Conservation (phyloP, 2,329 filamentous ascomycete genomes). For the Clonostachys rhizophaga region DNA sequence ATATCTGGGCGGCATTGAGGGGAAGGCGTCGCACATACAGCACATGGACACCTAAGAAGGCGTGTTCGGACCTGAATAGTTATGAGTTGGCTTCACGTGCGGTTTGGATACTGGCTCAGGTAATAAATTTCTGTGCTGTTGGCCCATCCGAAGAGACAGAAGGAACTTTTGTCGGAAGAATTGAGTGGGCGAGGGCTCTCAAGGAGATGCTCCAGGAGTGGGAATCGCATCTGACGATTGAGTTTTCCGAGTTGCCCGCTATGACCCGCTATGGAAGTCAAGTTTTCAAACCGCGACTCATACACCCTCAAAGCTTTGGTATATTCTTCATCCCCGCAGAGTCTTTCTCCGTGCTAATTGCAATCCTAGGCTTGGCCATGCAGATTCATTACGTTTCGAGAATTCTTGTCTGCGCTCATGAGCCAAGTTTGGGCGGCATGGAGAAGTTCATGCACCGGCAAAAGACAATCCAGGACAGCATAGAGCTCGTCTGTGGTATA, state of each 20-base stretch:
- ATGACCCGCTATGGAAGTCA: slow-evolving; percentile 1
- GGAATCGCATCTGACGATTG: slow-evolving; percentile 33
- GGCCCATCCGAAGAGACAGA: slow-evolving; percentile 17
- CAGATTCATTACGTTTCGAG: slow-evolving; percentile 10
- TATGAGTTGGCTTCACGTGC: slow-evolving; percentile 49
- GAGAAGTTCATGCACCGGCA: slow-evolving; percentile 9
- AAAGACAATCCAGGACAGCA: slow-evolving; percentile 9
- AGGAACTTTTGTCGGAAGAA: slow-evolving; percentile 23
- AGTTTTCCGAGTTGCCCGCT: slow-evolving; percentile 33
- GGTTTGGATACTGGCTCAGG: slow-evolving; percentile 50
- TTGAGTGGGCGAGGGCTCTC: slow-evolving; percentile 37
- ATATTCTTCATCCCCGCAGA: neutral
- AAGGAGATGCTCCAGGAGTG: slow-evolving; percentile 45
- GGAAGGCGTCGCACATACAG: slow-evolving; percentile 51
- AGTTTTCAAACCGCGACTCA: slow-evolving; percentile 8
- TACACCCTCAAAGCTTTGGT: slow-evolving; percentile 11
- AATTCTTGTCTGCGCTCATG: slow-evolving; percentile 8
- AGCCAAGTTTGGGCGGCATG: slow-evolving; percentile 8
- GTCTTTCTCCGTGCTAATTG: neutral
- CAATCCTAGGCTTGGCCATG: slow-evolving; percentile 7
- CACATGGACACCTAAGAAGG: slow-evolving; percentile 51
- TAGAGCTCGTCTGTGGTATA: slow-evolving; percentile 13
- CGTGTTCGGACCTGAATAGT: slow-evolving; percentile 38
- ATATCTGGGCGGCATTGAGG: slow-evolving; percentile 60
- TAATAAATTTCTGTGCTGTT: slow-evolving; percentile 50